A percentile compares a stretch with the other conserved stretches of the same genome.
Evolutionary conservation across 2,329 filamentous ascomycete species (phyloP).

Genomic region (Sporothrix brasiliensis): DNA sequence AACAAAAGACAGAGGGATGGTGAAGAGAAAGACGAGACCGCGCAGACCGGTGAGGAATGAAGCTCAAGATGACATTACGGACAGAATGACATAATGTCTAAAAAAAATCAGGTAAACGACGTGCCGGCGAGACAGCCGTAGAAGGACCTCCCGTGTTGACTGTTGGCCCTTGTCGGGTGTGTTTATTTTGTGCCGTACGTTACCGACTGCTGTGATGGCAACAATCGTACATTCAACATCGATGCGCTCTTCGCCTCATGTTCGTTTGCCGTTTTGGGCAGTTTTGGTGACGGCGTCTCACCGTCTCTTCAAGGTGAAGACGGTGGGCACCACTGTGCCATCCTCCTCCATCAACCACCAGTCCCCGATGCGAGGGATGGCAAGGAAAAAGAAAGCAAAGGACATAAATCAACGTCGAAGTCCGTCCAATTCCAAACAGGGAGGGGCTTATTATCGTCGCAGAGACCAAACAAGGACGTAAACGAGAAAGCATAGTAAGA

Average conservation of each 20-base stretch:
- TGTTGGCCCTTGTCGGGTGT: background rate
- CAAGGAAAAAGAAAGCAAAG: background rate
- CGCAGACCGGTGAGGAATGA: background rate
- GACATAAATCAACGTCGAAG: background rate
- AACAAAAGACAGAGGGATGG: background rate
- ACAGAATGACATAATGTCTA: background rate
- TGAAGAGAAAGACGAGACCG: background rate
- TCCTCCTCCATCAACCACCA: background rate
- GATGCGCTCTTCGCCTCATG: background rate
- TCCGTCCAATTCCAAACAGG: background rate
- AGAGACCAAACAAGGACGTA: background rate
- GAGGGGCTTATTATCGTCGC: background rate
- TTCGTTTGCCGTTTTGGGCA: background rate
- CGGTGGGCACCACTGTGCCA: background rate
- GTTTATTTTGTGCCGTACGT: conserved; percentile 1
- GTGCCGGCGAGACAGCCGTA: too few relatives aligned
- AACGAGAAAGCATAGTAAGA: background rate
- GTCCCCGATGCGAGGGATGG: background rate
- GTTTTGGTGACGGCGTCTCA: background rate
- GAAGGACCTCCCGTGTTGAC: too few relatives aligned
- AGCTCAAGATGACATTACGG: background rate
- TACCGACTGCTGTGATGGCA: background rate
- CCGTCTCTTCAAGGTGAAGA: background rate
- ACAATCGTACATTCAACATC: background rate
- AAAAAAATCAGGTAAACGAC: too few relatives aligned